phyloP scores from a whole-genome alignment of 176 grass and related monocot genomes.

The bread wheat (Triticum aestivum) region IWGSC_CS_RefSeq_v2.1 NC_057801.1:500614764-500615263 shows the following conservation, averaged over 20 bases:
- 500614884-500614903: background rate
- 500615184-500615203: background rate
- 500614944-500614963: background rate
- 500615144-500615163: background rate
- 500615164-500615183: background rate
- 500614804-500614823: background rate
- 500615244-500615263: background rate
- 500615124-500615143: background rate
- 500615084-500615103: background rate
- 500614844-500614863: background rate
- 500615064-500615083: background rate
- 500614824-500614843: background rate
- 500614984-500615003: background rate
- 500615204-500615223: background rate
- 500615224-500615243: background rate
- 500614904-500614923: background rate
- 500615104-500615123: background rate
- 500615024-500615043: background rate
- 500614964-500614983: conserved; percentile 2
- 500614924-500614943: background rate
- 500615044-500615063: background rate
- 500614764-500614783: background rate
- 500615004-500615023: background rate
- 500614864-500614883: background rate
- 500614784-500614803: conserved; percentile 16